Base-by-base conservation (phyloP, 805 yeast species). In the Myxozyma melibiosi region DNA sequence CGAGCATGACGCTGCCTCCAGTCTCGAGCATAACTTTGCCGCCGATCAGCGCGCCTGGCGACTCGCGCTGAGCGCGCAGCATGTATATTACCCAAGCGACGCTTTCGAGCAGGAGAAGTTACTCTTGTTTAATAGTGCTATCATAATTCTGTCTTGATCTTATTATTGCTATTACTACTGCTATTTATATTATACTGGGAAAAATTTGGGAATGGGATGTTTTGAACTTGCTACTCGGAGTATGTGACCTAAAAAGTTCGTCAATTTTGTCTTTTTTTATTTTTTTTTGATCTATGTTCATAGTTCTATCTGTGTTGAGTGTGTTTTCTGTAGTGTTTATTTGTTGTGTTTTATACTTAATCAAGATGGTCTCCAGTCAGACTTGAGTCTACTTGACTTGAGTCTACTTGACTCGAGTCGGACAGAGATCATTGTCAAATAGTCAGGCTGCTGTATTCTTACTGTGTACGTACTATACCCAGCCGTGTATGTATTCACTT, bases 21-120 rank as follows among this genome's bases (percentile, higher is more conserved):
- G 35, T 49, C 9, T 11, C 46, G 16, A 24, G 38, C 7, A 49
- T 52, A 22, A 44, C 42, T 16, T 35, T 52, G n/a, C 51, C 56
- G 24, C 56, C 61, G 42, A 52, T 52, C 44, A 40, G 42, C 28
- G 54, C 57, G 11, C 61, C 61, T 9, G 56, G 41, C 13, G 51
- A 49, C 18, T 30, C 56, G 43, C 18, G 45, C 20, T 38, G 35
- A 25, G 11, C 39, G 31, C 7, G 7, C 43, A 27, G 24, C 27
- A 33, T 44, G 50, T 42, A 43, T 43, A 33, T n/a, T 44, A 37
- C 18, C 25, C 25, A 27, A n/a, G 43, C 31, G 30, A 6, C 14
- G 25, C 31, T 25, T 16, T 41, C 45, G 18, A 39, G 14, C 28
- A 35, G 24, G 9, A 20, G 22, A 25, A 18, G 14, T 35, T 13